A percentile compares a stretch with the other conserved stretches of the same genome.
These are phyloP conservation scores for Gymnopus androsaceus DNA, from an alignment of 1,284 basidiomycete genomes.

Conservation along the genomic window DNA sequence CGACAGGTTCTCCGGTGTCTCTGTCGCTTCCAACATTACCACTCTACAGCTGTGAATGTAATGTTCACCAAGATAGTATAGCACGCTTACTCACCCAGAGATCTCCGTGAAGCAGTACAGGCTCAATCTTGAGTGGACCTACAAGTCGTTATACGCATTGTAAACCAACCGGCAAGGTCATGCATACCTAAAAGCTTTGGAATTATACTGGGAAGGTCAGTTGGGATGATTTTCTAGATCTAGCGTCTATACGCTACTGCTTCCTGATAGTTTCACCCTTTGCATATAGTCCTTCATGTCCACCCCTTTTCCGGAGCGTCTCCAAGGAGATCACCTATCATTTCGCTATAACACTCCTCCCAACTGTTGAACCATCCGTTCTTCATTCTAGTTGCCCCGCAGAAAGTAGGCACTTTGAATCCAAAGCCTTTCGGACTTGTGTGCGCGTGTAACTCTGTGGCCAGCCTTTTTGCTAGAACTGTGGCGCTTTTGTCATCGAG, in stretches of 20 bases:
- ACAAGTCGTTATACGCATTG: not conserved
- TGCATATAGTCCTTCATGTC: slow-evolving; percentile 46
- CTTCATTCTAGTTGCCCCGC: slow-evolving; percentile 74
- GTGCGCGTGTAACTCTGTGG: slow-evolving; percentile 62
- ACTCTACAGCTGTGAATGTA: slow-evolving; percentile 45
- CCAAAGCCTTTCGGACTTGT: slow-evolving; percentile 66
- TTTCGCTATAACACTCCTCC: slow-evolving; percentile 69
- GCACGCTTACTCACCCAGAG: slow-evolving; percentile 62
- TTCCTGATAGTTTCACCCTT: slow-evolving; percentile 59
- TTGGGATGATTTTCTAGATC: not conserved
- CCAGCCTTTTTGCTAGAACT: slow-evolving; percentile 62
- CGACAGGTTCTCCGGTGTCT: slow-evolving; percentile 59
- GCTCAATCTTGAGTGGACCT: slow-evolving; percentile 59
- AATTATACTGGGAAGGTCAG: slow-evolving; percentile 57
- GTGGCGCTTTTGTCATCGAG: slow-evolving; percentile 49
- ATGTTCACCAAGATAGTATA: slow-evolving; percentile 17
- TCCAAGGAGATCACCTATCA: slow-evolving; percentile 69
- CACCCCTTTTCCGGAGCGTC: slow-evolving; percentile 49
- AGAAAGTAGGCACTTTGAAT: slow-evolving; percentile 78
- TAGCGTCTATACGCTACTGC: slow-evolving; percentile 49
- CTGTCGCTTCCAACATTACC: slow-evolving; percentile 71
- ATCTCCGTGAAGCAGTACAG: slow-evolving; percentile 85
- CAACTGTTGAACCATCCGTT: slow-evolving; percentile 79
- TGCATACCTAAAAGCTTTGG: slow-evolving; percentile 67
- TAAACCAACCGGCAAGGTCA: not conserved